These are phyloP conservation scores for Botrytis paeoniae DNA, from an alignment of 2,329 filamentous ascomycete genomes.

Conservation along the genomic window DNA sequence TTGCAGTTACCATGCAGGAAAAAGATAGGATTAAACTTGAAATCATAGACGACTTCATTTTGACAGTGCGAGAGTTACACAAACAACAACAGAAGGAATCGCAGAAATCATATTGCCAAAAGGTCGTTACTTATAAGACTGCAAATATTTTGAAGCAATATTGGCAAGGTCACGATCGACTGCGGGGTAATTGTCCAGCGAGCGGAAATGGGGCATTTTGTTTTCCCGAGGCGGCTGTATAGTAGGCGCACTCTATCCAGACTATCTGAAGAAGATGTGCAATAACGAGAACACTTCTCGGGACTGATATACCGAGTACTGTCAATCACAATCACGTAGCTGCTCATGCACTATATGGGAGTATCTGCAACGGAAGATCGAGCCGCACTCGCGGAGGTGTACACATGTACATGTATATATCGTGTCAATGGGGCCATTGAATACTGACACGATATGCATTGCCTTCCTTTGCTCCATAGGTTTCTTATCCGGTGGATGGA, in stretches of 20 bases:
- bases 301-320: not conserved
- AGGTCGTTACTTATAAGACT: not conserved
- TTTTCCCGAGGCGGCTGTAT: slow-evolving; percentile 19
- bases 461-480: not conserved
- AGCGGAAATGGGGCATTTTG: not conserved
- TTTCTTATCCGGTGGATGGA: not conserved
- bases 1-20: slow-evolving; percentile 24
- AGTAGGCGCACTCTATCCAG: not conserved
- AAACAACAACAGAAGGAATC: not conserved
- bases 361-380: not conserved
- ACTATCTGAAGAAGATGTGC: not conserved
- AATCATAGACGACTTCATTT: slow-evolving; percentile 23
- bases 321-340: not conserved
- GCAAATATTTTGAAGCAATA: not conserved
- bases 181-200: slow-evolving; percentile 11
- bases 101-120: not conserved
- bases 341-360: not conserved
- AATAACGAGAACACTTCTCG: slow-evolving; percentile 2
- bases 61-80: not conserved
- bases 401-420: not conserved
- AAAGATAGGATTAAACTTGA: slow-evolving; percentile 2
- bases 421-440: not conserved
- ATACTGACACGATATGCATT: not conserved
- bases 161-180: not conserved
- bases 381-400: not conserved